Evolutionary conservation across 805 yeast genomes (phyloP), one percentile per base, ranked within the genome.

Genomic region (Candida insectalens): DNA sequence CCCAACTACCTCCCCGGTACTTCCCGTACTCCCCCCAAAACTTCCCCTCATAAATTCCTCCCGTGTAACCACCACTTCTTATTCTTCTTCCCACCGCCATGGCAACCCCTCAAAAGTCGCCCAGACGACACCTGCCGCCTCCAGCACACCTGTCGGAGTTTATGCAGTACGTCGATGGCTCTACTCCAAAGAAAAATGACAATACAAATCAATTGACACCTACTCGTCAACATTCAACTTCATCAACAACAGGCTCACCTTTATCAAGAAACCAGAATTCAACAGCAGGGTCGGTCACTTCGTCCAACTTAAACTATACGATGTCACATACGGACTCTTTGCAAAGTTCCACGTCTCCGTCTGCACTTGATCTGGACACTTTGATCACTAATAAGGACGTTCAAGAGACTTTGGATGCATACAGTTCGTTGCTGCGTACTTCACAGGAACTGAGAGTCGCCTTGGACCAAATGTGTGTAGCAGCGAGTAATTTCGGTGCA

Each of bases 401-500:
- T 32, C 55, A 60, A 6, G 57, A 61, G 21, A 71, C 77, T 1
- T 53, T 70, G 8, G 59, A 55, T 8, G 61, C 71, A 2, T 75
- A 74, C 44, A 52, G 59, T n/a, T 62, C 63, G 6, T 58, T 77
- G 25, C 42, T 73, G 13, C 47, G 44, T 3, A 67, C 74, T 32
- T 71, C 79, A 8, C 55, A 52, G 17, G 47, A 57, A 35, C 67
- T 77, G 53, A 46, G 70, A 30, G 45, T 57, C 21, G 65, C 82
- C 20, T 50, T 80, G 44, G 34, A 55, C 27, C 45, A 50, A 30
- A 61, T 74, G 41, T 59, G 85, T 2, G 55, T 55, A 12, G 78
- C 84, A 0, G 79, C 92, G 6, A 76, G 77, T 17, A 77, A 73
- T 33, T 71, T 85, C 47, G 94, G 92, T 1, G 56, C 62, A 3